Evolutionary conservation across 2,329 filamentous ascomycete genomes (phyloP), one percentile per base, ranked within the genome.

Genomic region (Diplodia intermedia): DNA sequence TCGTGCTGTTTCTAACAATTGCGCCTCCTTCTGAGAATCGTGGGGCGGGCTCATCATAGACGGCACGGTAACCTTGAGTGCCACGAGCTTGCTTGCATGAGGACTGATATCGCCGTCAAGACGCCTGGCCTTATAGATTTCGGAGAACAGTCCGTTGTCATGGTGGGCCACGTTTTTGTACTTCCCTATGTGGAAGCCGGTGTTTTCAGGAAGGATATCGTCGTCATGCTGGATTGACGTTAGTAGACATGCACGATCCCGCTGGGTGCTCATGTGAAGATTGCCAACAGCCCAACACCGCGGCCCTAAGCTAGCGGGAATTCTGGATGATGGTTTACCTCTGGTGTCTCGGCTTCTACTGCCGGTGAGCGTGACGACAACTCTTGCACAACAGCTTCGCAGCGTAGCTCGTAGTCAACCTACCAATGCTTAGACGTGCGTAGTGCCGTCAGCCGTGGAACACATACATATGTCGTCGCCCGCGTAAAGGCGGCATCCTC

Each of bases 11-110:
- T 78, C 78, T 2, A 99, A 84, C 56, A 98, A 89, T 71, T 89
- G 88, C 65, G 89, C 89, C 81, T 99, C 95, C 53, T 92, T 89
- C 56, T 85, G 82, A 1, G 93, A 90, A 76, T 96, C 89, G 79
- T 99, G 95, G 11, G 95, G 95, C 69, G 91, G 89, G 47, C 89
- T 85, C 80, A 90, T 88, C 66, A 86, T 83, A 47, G 89, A 89
- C 38, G 92, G 89, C 33, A 88, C 89, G 43, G 95, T 97, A 69
- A 97, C 89, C 77, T 99, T 99, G 60, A 99, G 82, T 1, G 94
- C 95, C 6, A 90, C 83, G 12, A 86, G 71, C 6, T 69, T 67
- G 20, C 72, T 63, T 15, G 69, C 69, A 18, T 72, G 70, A 23
- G 72, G 54, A 11, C 73, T 70, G 57, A 71, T 74, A 3, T 79